Evolutionary conservation across 2,329 filamentous ascomycete genomes (phyloP).

Genomic region (Alternaria brassicae): DNA sequence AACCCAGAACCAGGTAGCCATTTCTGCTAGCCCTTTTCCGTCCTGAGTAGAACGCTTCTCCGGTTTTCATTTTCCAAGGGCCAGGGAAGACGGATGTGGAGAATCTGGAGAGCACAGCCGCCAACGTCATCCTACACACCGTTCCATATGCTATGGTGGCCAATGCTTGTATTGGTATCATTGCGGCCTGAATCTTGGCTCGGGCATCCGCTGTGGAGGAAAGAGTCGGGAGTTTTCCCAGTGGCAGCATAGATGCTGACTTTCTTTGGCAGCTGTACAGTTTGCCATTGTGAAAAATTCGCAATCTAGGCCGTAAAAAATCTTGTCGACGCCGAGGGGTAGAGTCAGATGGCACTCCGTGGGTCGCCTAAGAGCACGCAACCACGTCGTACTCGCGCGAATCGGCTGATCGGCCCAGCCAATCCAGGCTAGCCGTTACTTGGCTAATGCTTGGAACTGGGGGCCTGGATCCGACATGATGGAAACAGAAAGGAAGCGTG

Average conservation of each 20-base stretch:
- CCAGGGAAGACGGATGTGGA: constrained; percentile 48
- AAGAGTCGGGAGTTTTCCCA: constrained; percentile 58
- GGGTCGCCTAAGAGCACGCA: constrained; percentile 21
- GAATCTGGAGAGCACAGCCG: no score
- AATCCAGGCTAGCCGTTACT: constrained; percentile 56
- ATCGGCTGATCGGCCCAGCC: constrained; percentile 56
- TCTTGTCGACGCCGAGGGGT: constrained; percentile 54
- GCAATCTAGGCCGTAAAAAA: constrained; percentile 50
- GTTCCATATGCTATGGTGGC: constrained; percentile 48
- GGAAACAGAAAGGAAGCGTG: neutral
- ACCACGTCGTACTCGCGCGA: constrained; percentile 28
- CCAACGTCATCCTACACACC: constrained; percentile 50
- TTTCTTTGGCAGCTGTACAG: constrained; percentile 56
- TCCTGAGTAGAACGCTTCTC: constrained; percentile 38
- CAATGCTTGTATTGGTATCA: constrained; percentile 47
- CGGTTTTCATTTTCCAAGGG: constrained; percentile 40
- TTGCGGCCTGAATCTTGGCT: constrained; percentile 55
- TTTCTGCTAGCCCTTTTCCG: constrained; percentile 27
- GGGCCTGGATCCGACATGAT: constrained; percentile 47
- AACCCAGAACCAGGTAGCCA: constrained; percentile 50
- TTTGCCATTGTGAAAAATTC: constrained; percentile 36
- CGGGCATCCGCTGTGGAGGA: constrained; percentile 60
- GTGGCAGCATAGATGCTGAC: neutral
- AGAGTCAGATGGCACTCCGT: constrained; percentile 39
- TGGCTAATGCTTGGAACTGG: constrained; percentile 52